These are phyloP conservation scores for Cardamine occulta DNA, from an alignment of 345 rosid species.

Conservation along the genomic window DNA sequence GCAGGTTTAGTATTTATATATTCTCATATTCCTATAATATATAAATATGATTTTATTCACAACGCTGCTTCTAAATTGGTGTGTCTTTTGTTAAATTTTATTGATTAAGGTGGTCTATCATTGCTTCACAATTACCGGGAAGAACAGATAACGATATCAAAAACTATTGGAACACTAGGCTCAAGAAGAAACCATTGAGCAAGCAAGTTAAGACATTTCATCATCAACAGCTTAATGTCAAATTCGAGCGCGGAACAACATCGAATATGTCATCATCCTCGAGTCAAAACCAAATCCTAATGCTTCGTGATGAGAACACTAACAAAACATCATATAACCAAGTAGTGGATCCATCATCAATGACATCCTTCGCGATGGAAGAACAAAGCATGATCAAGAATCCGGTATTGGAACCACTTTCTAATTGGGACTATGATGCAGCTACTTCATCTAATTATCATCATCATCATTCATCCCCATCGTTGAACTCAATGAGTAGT, in stretches of 20 bases:
- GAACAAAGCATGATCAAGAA: conserved; percentile 35
- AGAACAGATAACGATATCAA: conserved; percentile 46
- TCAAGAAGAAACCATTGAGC: conserved; percentile 39
- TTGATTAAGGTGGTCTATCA: conserved; percentile 43
- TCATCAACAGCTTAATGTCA: conserved; percentile 34
- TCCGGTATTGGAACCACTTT: conserved; percentile 11
- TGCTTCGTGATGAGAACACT: conserved; percentile 12
- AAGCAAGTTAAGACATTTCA: conserved; percentile 37
- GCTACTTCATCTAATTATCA: conserved; percentile 31
- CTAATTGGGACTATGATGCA: conserved; percentile 21
- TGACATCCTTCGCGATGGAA: conserved; percentile 26
- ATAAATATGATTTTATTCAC: background rate
- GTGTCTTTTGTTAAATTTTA: background rate
- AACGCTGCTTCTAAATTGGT: background rate
- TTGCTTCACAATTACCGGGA: conserved; percentile 46
- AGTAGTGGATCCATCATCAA: conserved; percentile 27
- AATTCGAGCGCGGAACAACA: conserved; percentile 8
- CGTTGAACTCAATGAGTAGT: conserved; percentile 35
- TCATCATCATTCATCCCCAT: conserved; percentile 24
- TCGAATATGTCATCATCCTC: background rate
- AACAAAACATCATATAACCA: conserved; percentile 17
- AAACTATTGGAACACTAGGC: conserved; percentile 44
- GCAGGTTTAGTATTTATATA: conserved; percentile 31
- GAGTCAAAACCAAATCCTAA: conserved; percentile 4
- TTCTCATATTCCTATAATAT: background rate